Conservation (phyloP, 768 basidiomycete species). For the Lentinula lateritia region DNA sequence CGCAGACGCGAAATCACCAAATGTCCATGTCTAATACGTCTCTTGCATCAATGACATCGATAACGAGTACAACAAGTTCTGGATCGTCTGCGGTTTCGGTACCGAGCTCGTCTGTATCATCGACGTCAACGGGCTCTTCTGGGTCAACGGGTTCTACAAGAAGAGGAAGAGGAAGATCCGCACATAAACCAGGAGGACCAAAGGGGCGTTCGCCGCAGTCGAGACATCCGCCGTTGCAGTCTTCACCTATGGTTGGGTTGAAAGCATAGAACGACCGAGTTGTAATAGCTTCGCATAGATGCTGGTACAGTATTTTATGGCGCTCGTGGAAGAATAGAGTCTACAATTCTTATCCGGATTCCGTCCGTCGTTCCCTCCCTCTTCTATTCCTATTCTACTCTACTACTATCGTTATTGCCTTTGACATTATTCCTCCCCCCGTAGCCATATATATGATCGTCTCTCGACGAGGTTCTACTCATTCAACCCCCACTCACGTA, state of each 20-base stretch:
- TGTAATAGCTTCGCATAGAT: background rate
- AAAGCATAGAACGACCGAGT: background rate
- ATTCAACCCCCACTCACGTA: background rate
- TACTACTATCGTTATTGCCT: background rate
- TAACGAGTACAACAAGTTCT: background rate
- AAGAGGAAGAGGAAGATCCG: background rate
- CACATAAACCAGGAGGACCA: background rate
- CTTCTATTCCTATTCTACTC: background rate
- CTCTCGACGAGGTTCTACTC: background rate
- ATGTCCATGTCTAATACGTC: constrained; percentile 1
- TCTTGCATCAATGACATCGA: background rate
- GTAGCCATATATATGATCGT: background rate
- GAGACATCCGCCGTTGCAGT: background rate
- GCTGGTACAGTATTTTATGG: background rate
- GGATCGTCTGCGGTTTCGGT: background rate
- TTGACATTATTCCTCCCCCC: background rate
- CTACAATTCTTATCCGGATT: background rate
- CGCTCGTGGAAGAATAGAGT: background rate
- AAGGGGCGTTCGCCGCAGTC: constrained; percentile 4
- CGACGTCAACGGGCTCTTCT: background rate
- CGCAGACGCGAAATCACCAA: background rate
- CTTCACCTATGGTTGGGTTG: constrained; percentile 5
- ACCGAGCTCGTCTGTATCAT: background rate
- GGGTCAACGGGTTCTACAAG: background rate
- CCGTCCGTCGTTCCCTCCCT: background rate